A percentile compares a stretch with the other conserved stretches of the same genome.
These are phyloP conservation scores for Picochlorum sp. DNA, from an alignment of 139 green algal genomes.

Conservation along the genomic window DNA sequence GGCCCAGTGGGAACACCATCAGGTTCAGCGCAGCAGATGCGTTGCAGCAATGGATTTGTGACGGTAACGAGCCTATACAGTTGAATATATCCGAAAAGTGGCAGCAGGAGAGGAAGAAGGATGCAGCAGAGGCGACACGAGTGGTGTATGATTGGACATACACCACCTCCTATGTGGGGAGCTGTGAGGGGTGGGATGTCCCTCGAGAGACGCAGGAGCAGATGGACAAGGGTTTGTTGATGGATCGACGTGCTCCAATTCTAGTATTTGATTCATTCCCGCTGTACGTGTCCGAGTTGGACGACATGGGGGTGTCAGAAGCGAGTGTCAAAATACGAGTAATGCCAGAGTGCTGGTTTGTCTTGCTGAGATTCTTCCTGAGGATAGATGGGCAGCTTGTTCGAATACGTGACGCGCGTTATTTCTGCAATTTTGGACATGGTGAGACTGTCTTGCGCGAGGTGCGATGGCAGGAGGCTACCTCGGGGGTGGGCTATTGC, in stretches of 20 bases:
- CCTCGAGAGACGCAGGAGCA: conserved; percentile 23
- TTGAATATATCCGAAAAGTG: conserved; percentile 51
- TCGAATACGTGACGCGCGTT: conserved; percentile 63
- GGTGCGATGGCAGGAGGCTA: no score
- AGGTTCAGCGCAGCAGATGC: conserved; percentile 64
- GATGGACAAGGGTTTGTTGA: conserved; percentile 66
- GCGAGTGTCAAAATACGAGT: conserved; percentile 41
- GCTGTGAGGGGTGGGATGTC: conserved; percentile 13
- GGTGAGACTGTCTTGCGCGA: no score
- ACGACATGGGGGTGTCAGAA: conserved; percentile 78
- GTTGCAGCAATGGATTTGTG: conserved; percentile 51
- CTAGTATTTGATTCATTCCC: conserved; percentile 69
- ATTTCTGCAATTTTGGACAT: conserved; percentile 46
- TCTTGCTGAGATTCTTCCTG: conserved; percentile 78
- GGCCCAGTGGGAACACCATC: conserved; percentile 42
- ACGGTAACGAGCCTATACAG: conserved; percentile 42
- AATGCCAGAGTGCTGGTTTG: conserved; percentile 82
- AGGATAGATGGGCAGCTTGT: conserved; percentile 74
- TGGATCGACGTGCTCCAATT: conserved; percentile 77
- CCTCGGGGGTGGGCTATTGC: no score
- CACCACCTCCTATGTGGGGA: conserved; percentile 69
- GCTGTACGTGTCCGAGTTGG: conserved; percentile 85
- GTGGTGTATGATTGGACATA: conserved; percentile 88
- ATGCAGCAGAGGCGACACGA: conserved; percentile 50
- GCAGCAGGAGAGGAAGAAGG: conserved; percentile 40